A percentile compares a stretch with the other conserved stretches of the same genome.
phyloP scores from a whole-genome alignment of 306 rosid species.

The Nissolia schottii region DNA sequence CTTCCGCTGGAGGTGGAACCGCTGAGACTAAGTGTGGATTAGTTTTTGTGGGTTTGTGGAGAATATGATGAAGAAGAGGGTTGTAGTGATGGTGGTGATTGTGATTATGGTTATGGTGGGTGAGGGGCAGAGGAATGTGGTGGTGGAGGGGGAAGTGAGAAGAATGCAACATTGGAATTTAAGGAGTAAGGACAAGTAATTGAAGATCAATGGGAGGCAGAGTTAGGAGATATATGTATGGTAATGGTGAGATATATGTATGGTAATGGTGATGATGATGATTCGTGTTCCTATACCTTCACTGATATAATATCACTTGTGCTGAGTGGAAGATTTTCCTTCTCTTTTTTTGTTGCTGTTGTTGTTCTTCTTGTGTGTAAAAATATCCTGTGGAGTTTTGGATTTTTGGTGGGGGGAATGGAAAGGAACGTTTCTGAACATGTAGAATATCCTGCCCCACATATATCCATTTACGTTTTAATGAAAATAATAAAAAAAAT shows the following conservation, averaged over 20 bases:
- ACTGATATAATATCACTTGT: background rate
- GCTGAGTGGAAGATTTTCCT: background rate
- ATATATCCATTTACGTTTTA: background rate
- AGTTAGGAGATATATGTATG: too few species aligned
- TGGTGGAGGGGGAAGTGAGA: constrained; percentile 36
- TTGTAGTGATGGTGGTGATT: background rate
- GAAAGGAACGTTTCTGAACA: background rate
- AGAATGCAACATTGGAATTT: constrained; percentile 49
- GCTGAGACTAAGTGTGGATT: constrained; percentile 29
- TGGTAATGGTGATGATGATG: background rate
- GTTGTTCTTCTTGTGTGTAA: background rate
- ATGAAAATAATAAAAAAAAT: background rate
- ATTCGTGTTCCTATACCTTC: background rate
- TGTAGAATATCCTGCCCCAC: background rate
- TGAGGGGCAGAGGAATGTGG: constrained; percentile 21
- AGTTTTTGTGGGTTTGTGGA: constrained; percentile 19
- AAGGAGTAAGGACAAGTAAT: too few species aligned
- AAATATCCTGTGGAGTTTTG: background rate
- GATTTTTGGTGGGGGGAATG: constrained; percentile 10
- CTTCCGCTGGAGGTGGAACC: constrained; percentile 8
- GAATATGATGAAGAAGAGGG: background rate
- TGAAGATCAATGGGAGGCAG: too few species aligned
- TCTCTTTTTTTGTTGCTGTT: too few species aligned
- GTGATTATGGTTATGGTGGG: background rate
- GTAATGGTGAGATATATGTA: too few species aligned